Conservation (phyloP, 768 basidiomycete genomes). For the Megacollybia marginata region DNA sequence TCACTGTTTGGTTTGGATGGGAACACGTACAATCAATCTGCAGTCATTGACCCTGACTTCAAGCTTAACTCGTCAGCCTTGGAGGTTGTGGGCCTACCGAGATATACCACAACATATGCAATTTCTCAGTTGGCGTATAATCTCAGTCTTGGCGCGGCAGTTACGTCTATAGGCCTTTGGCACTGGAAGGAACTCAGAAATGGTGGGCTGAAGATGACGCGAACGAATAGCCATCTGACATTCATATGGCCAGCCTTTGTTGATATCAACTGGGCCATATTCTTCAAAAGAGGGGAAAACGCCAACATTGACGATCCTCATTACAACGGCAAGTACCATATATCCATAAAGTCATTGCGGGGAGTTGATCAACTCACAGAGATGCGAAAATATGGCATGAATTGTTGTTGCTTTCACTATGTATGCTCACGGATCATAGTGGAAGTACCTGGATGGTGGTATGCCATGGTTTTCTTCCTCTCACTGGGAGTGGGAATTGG, state of each 20-base stretch:
- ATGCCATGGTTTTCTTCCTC: constrained; percentile 33
- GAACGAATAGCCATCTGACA: not conserved
- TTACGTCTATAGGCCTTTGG: constrained; percentile 44
- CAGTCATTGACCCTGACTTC: constrained; percentile 31
- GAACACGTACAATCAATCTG: constrained; percentile 31
- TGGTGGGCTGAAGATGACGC: constrained; percentile 17
- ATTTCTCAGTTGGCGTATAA: constrained; percentile 44
- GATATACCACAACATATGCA: constrained; percentile 41
- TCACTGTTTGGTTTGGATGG: constrained; percentile 32
- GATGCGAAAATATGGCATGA: constrained; percentile 37
- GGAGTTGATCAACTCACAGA: constrained; percentile 14
- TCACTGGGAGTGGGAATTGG: constrained; percentile 45
- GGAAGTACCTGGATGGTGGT: constrained; percentile 51
- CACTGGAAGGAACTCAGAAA: constrained; percentile 41
- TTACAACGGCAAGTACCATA: constrained; percentile 28
- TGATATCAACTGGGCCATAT: constrained; percentile 19
- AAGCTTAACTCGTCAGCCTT: constrained; percentile 23
- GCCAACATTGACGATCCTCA: constrained; percentile 42
- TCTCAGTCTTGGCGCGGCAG: constrained; percentile 39
- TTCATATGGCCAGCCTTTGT: constrained; percentile 28
- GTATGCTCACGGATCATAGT: constrained; percentile 5
- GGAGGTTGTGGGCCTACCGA: constrained; percentile 16
- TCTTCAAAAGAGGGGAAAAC: constrained; percentile 25
- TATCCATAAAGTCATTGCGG: too few species aligned
- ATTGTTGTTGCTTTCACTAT: not conserved